Base-by-base conservation (phyloP, 2,329 filamentous ascomycete species). In the Bipolaris bicolor region DNA sequence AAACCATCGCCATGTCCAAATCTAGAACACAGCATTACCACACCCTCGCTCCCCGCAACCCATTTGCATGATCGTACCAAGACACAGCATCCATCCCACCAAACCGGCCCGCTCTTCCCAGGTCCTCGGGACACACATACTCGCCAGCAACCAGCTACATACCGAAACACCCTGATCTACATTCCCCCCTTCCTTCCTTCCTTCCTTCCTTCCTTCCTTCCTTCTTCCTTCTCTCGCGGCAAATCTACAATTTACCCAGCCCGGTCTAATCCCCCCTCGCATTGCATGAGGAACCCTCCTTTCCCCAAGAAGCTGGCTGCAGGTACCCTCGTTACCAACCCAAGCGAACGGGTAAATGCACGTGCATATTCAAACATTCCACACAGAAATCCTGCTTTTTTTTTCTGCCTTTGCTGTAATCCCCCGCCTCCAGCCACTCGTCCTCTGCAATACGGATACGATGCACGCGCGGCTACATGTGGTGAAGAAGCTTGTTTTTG, bases 331-430 rank as follows among this genome's bases (percentile, higher is more conserved):
- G 16, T 18, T 40, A 13, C 37, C 18, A 34, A 18, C 10, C 18
- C 16, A 33, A 15, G 34, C 41, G 34, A 43, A 43, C 58, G 61
- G 61, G 41, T 63, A 63, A 63, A 61, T 34, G 22, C 22, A 20
- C 44, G 20, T 20, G 49, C 49, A 57, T 37, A 16, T 11, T 11
- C 40, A 22, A 43, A 43, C 6, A 41, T 41, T 3, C 40, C 10
- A 11, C 10, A 31, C 29, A 13, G 10, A 26, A 7, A 31, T 31
- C 29, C 29, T 31, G 29, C 9, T 9, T 29, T 29, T 29, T 29
- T 7, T 26, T 26, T 5, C 26, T 9, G 1, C 5, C 7, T 9
- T 31, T 10, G n/a, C n/a, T n/a, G n/a, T n/a, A n/a, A n/a, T n/a
- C n/a, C 29, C 29, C 9, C 3, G 9, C 29, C 11, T 9, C 29